Conservation (phyloP, 345 rosid species). For the Barbarea vulgaris region DNA sequence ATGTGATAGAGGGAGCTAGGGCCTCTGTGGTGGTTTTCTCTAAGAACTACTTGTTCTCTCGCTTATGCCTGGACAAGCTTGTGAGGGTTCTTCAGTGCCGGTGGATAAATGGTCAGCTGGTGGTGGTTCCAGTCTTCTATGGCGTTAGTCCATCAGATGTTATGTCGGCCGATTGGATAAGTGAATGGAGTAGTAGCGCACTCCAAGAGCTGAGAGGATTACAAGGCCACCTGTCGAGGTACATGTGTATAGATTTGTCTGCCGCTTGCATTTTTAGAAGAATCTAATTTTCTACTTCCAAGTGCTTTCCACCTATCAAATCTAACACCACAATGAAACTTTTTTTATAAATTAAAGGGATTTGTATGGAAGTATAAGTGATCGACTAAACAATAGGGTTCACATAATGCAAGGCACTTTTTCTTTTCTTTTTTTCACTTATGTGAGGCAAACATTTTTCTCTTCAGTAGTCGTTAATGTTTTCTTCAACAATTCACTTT, state of each 20-base stretch:
- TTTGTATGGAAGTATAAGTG: background rate
- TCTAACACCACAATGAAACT: background rate
- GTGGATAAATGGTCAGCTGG: background rate
- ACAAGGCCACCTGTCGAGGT: constrained; percentile 11
- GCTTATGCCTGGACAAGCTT: constrained; percentile 9
- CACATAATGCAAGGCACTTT: background rate
- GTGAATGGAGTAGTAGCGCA: background rate
- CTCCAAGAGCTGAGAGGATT: background rate
- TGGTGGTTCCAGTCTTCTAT: constrained; percentile 35
- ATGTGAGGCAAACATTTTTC: background rate
- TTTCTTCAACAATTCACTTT: background rate
- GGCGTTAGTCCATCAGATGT: constrained; percentile 11
- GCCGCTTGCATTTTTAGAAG: background rate
- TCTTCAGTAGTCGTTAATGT: background rate
- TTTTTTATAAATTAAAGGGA: background rate
- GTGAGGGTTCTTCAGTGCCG: background rate
- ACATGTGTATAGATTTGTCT: background rate
- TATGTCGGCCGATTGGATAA: background rate
- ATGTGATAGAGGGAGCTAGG: background rate
- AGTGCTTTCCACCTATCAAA: background rate
- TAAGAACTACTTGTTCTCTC: background rate
- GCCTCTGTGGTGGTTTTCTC: constrained; percentile 21
- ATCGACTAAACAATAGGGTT: background rate
- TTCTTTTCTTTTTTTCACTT: no score
- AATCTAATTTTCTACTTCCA: background rate